Conservation (phyloP, 345 rosid species). For the Corchorus olitorius region DNA sequence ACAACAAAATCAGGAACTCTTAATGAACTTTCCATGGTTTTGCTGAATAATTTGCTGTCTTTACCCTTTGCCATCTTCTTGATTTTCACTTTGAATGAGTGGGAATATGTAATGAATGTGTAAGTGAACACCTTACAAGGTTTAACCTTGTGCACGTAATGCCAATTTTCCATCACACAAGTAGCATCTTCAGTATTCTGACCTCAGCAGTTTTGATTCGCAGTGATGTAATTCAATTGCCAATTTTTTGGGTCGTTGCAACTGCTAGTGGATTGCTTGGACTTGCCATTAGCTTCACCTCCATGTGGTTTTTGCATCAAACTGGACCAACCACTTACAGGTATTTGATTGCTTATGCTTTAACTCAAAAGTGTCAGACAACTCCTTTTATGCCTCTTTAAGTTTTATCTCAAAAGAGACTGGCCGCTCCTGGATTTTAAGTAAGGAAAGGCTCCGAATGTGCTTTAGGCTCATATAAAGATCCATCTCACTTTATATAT, state of each 20-base stretch:
- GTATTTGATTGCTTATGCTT: conserved; percentile 26
- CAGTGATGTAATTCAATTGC: conserved; percentile 69
- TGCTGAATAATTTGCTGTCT: conserved; percentile 83
- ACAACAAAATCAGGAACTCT: conserved; percentile 70
- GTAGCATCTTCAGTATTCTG: neutral
- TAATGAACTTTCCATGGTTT: conserved; percentile 89
- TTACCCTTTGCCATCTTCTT: conserved; percentile 70
- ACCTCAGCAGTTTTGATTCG: conserved; percentile 20
- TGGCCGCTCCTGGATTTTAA: neutral
- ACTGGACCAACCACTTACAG: conserved; percentile 96
- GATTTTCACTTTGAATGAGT: conserved; percentile 69
- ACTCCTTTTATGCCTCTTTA: neutral
- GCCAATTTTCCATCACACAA: neutral
- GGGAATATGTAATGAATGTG: conserved; percentile 70
- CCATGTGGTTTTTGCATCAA: conserved; percentile 95
- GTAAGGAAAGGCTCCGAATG: neutral
- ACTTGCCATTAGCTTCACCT: conserved; percentile 91
- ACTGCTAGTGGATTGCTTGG: conserved; percentile 91
- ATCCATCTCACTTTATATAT: neutral
- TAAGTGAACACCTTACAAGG: conserved; percentile 37
- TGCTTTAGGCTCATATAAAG: neutral
- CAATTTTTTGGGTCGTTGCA: conserved; percentile 85
- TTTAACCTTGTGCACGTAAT: neutral
- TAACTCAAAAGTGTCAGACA: neutral
- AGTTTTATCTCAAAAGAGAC: neutral